phyloP scores from a whole-genome alignment of 163 green algal genomes.

The Trebouxia gelatinosa region DNA sequence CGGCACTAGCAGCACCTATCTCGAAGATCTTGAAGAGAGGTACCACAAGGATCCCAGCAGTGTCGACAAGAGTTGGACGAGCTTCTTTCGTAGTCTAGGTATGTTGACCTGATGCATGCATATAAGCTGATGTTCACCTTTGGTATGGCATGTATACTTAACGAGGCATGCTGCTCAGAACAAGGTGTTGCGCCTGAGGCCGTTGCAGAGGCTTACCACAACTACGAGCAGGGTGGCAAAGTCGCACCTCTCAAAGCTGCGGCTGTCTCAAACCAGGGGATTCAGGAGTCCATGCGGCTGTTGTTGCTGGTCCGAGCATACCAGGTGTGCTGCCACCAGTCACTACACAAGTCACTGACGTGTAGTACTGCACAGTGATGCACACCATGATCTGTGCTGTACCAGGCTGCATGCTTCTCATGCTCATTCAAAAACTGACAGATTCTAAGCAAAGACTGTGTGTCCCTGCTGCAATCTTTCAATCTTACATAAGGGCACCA shows the following conservation, averaged over 20 bases:
- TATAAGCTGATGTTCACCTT: neutral
- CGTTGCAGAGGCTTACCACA: constrained; percentile 86
- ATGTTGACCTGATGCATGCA: neutral
- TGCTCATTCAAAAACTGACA: too few relatives aligned
- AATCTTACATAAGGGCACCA: too few relatives aligned
- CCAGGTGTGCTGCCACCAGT: constrained; percentile 78
- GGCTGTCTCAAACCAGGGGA: constrained; percentile 83
- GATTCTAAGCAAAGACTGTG: too few relatives aligned
- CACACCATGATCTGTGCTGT: neutral
- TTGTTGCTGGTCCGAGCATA: constrained; percentile 90
- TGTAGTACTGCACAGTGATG: neutral
- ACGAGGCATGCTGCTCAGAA: too few relatives aligned
- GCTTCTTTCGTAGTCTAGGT: constrained; percentile 82
- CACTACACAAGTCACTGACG: too few relatives aligned
- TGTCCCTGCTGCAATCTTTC: too few relatives aligned
- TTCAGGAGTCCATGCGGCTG: constrained; percentile 95
- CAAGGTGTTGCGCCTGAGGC: constrained; percentile 75
- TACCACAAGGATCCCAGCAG: constrained; percentile 78
- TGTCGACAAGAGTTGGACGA: constrained; percentile 86
- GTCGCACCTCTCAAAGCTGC: constrained; percentile 71
- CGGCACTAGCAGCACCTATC: constrained; percentile 83
- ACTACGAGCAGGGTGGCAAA: constrained; percentile 72
- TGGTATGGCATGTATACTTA: neutral
- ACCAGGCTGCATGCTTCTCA: too few relatives aligned
- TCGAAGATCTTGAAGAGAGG: constrained; percentile 91